phyloP scores from a whole-genome alignment of 2,329 filamentous ascomycete genomes.

The Paraphaeosphaeria sporulosa region DNA sequence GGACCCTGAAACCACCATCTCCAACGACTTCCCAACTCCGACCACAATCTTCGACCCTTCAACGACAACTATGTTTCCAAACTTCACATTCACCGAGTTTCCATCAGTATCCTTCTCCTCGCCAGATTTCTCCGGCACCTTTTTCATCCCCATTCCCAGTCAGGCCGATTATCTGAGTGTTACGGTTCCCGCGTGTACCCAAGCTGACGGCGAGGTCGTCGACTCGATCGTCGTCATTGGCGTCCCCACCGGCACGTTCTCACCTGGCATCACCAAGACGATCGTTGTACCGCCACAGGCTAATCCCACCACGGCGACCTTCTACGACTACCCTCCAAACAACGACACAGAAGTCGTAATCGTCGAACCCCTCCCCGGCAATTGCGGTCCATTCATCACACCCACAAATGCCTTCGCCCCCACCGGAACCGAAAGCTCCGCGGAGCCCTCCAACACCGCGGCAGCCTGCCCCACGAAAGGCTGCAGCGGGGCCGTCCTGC shows the following conservation, averaged over 20 bases:
- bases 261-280: slow-evolving; percentile 13
- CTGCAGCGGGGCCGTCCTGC: slow-evolving; percentile 11
- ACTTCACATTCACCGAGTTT: neutral
- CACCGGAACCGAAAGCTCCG: too few species aligned
- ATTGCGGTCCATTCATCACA: slow-evolving; percentile 7
- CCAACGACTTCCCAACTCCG: neutral
- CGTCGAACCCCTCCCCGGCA: slow-evolving; percentile 11
- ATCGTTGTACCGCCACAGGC: slow-evolving; percentile 16
- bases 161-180: slow-evolving; percentile 7
- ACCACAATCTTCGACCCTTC: neutral
- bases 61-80: neutral
- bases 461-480: slow-evolving; percentile 17
- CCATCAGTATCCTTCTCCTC: neutral
- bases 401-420: neutral
- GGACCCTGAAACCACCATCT: neutral
- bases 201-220: slow-evolving; percentile 8
- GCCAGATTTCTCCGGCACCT: neutral
- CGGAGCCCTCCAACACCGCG: neutral
- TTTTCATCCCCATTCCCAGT: slow-evolving; percentile 14
- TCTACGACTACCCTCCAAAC: slow-evolving; percentile 6
- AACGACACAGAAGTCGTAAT: slow-evolving; percentile 18
- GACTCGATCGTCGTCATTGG: slow-evolving; percentile 15
- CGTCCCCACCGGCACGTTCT: slow-evolving; percentile 13
- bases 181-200: slow-evolving; percentile 15
- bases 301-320: slow-evolving; percentile 6